Evolutionary conservation across 1,139 yeast species (phyloP).

Genomic region (Candida buenavistaensis): DNA sequence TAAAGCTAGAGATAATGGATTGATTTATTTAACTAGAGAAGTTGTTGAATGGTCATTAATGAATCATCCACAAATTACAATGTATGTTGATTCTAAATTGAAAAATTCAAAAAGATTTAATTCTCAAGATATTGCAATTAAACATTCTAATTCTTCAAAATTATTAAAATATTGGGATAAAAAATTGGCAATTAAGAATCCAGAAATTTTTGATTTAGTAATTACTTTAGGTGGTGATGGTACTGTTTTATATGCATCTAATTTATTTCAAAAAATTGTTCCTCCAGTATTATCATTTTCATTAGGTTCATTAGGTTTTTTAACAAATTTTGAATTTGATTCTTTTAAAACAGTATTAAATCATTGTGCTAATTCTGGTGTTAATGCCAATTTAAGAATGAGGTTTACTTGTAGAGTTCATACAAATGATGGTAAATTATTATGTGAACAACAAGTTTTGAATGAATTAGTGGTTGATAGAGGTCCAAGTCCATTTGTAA

Average conservation of each 20-base stretch:
- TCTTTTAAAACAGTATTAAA: constrained; percentile 59
- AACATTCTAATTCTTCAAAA: constrained; percentile 40
- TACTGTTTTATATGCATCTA: constrained; percentile 78
- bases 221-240: constrained; percentile 91
- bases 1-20: constrained; percentile 79
- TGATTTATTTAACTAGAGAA: constrained; percentile 72
- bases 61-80: constrained; percentile 47
- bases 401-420: constrained; percentile 73
- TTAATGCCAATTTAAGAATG: constrained; percentile 78
- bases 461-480: constrained; percentile 85
- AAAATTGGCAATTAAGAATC: constrained; percentile 51
- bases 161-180: constrained; percentile 70
- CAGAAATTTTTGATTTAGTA: constrained; percentile 70
- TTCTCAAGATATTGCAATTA: constrained; percentile 38
- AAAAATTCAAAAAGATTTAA: constrained; percentile 63
- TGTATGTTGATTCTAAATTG: constrained; percentile 72
- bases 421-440: constrained; percentile 54
- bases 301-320: constrained; percentile 77
- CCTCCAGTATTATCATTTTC: constrained; percentile 89
- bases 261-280: constrained; percentile 74
- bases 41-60: constrained; percentile 73
- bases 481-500: constrained; percentile 86
- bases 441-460: constrained; percentile 75
- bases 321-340: constrained; percentile 76
- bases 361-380: constrained; percentile 64